phyloP scores from a whole-genome alignment of 495 filamentous ascomycete genomes.

The Pyrenula massariospora region DNA sequence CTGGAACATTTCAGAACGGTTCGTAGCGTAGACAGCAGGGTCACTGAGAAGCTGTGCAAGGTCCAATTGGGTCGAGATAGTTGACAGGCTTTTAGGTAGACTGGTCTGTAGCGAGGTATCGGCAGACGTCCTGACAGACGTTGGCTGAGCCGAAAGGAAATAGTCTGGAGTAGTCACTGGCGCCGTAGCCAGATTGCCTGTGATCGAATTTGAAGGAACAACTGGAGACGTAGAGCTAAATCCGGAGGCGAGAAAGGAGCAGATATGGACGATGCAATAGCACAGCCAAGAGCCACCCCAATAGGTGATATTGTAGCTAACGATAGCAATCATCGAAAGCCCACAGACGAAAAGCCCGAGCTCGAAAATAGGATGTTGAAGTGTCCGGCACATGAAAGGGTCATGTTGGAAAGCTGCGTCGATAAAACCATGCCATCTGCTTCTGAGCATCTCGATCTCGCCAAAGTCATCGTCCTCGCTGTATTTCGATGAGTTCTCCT shows the following conservation, averaged over 20 bases:
- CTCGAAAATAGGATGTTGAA: neutral
- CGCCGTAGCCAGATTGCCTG: neutral
- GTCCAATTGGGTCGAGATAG: constrained; percentile 14
- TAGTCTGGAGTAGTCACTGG: neutral
- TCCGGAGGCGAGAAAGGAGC: neutral
- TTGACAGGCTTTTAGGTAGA: constrained; percentile 3
- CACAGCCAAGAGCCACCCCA: neutral
- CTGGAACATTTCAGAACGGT: constrained; percentile 38
- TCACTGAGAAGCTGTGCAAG: constrained; percentile 19
- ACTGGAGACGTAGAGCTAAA: neutral
- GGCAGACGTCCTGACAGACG: constrained; percentile 9
- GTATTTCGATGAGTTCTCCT: neutral
- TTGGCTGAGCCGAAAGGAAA: constrained; percentile 3
- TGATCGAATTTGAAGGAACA: no score
- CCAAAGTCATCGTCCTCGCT: neutral
- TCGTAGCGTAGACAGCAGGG: constrained; percentile 12
- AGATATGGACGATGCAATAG: neutral
- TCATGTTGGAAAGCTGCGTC: neutral
- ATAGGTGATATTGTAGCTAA: neutral
- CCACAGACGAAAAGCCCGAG: neutral
- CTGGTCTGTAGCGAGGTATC: constrained; percentile 10
- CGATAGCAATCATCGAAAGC: neutral
- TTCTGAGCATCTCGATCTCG: neutral
- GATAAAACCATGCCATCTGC: neutral
- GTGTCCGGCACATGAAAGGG: neutral